Conservation (phyloP, 78 protist genomes). For the Cavenderia fasciculata region DNA sequence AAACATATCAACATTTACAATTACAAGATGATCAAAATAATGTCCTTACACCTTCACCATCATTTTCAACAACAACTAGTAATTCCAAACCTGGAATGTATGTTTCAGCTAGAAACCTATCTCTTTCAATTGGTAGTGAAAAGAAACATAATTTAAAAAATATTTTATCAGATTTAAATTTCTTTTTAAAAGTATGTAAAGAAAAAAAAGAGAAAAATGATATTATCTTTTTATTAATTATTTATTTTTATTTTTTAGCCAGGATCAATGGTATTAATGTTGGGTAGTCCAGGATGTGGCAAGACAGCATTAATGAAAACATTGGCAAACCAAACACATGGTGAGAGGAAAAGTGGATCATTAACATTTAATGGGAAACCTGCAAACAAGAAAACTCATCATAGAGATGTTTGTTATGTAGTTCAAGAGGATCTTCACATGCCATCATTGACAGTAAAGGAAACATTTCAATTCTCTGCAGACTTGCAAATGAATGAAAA, state of each 20-base stretch:
- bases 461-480: conserved; percentile 57
- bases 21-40: too few relatives aligned
- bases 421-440: conserved; percentile 77
- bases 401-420: conserved; percentile 66
- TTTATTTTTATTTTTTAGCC: conserved; percentile 21
- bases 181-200: conserved; percentile 37
- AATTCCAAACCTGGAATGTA: conserved; percentile 21
- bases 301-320: conserved; percentile 58
- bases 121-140: conserved; percentile 20
- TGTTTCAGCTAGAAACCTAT: conserved; percentile 32
- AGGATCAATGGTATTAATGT: conserved; percentile 71
- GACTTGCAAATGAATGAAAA: conserved; percentile 60
- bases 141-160: conserved; percentile 23
- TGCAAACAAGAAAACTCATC: conserved; percentile 32
- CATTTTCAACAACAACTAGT: too few relatives aligned
- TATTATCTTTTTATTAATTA: too few relatives aligned
- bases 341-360: conserved; percentile 1
- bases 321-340: conserved; percentile 21
- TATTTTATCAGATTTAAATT: conserved; percentile 47
- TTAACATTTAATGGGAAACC: conserved; percentile 36
- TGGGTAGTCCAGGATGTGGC: conserved; percentile 80
- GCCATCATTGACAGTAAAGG: conserved; percentile 66
- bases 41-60: too few relatives aligned
- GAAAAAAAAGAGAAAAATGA: neutral
- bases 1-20: too few relatives aligned